A percentile compares a stretch with the other conserved stretches of the same genome.
phyloP scores from a whole-genome alignment of 1,284 basidiomycete species.

The Fomitopsis pinicola region DNA sequence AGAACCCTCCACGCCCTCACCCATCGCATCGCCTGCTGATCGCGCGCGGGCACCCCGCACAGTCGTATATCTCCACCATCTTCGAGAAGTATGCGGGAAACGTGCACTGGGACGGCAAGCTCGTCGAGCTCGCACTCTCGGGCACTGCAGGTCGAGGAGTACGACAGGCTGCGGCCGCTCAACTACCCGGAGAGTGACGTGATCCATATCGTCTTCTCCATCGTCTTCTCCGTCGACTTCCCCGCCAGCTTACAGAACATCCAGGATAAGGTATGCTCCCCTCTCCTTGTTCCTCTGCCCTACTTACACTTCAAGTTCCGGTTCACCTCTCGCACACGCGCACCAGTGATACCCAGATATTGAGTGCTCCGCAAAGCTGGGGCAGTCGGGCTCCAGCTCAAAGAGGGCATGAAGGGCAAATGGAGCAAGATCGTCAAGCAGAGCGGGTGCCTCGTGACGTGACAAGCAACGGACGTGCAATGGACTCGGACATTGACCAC shows the following conservation, averaged over 20 bases:
- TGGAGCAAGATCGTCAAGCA: slow-evolving; percentile 74
- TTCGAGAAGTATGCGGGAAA: slow-evolving; percentile 98
- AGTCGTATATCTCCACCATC: slow-evolving; percentile 97
- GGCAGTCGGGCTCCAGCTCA: slow-evolving; percentile 80
- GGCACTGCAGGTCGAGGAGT: slow-evolving; percentile 99
- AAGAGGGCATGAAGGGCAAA: slow-evolving; percentile 78
- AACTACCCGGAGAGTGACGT: slow-evolving; percentile 97
- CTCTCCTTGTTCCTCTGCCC: not conserved
- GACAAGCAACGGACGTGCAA: no score
- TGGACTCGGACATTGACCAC: not conserved
- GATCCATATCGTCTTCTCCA: slow-evolving; percentile 96
- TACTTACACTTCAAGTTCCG: no score
- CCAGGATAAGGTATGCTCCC: slow-evolving; percentile 73
- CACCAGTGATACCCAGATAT: slow-evolving; percentile 92
- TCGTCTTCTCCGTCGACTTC: slow-evolving; percentile 94
- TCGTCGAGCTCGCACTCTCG: slow-evolving; percentile 94
- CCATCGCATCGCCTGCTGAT: not conserved
- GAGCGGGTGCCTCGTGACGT: slow-evolving; percentile 77
- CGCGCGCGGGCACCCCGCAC: slow-evolving; percentile 3
- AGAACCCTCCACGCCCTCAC: no score
- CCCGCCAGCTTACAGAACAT: slow-evolving; percentile 94
- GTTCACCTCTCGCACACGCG: slow-evolving; percentile 3
- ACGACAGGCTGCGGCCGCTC: slow-evolving; percentile 89
- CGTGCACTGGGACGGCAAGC: slow-evolving; percentile 84
- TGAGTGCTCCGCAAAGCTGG: slow-evolving; percentile 94